These are phyloP conservation scores for Fusarium tupiense DNA, from an alignment of 2,329 filamentous ascomycete species.

Conservation along the genomic window DNA sequence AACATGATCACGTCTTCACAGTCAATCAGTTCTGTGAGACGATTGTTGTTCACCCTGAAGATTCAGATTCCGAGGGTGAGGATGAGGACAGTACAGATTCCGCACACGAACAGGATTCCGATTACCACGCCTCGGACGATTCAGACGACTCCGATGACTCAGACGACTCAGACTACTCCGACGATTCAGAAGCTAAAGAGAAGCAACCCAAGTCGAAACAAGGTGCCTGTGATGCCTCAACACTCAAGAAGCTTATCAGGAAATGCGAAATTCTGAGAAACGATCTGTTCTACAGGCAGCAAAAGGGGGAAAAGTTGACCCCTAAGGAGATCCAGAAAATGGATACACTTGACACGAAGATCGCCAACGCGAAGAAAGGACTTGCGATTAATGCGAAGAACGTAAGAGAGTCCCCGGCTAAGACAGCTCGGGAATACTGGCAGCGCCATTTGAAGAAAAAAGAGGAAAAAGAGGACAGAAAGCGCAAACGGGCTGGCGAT, in stretches of 20 bases:
- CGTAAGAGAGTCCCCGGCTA: no score
- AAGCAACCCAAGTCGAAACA: background rate
- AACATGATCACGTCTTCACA: no score
- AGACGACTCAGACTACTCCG: background rate
- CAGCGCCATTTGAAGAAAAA: rapidly evolving
- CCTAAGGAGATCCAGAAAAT: background rate
- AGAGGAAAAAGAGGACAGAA: background rate
- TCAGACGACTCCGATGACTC: background rate
- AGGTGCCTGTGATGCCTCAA: rapidly evolving
- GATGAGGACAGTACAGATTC: background rate
- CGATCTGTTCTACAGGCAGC: rapidly evolving
- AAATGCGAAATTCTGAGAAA: background rate
- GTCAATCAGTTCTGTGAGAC: no score
- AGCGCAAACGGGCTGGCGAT: background rate
- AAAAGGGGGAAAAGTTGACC: rapidly evolving
- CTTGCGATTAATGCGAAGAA: no score
- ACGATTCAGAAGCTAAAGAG: background rate
- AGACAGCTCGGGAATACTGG: background rate
- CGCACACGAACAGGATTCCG: background rate
- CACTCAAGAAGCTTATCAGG: background rate
- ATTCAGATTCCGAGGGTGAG: background rate
- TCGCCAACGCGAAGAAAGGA: no score
- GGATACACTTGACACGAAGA: no score
- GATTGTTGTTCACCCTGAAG: no score
- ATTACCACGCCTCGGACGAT: background rate